These are phyloP conservation scores for Skeletonema tropicum DNA, from an alignment of 108 stramenopile species.

Conservation along the genomic window DNA sequence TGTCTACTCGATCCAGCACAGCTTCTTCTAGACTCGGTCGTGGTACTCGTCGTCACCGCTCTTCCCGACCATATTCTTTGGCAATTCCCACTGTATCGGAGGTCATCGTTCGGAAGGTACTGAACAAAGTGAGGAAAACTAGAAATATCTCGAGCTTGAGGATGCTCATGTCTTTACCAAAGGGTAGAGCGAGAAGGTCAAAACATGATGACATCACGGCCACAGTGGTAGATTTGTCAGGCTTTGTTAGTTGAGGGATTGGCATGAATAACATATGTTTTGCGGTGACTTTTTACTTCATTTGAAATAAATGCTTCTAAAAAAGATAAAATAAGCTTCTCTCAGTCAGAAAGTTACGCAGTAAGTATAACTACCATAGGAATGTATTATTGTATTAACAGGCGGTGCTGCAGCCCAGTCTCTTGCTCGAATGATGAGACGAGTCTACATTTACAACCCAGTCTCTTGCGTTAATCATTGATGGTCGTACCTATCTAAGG, in stretches of 20 bases:
- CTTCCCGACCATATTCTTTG: constrained; percentile 32
- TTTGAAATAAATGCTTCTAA: too few relatives aligned
- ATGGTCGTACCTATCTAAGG: too few relatives aligned
- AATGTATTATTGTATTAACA: too few relatives aligned
- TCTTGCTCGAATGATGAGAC: too few relatives aligned
- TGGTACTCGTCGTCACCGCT: constrained; percentile 30
- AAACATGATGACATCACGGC: constrained; percentile 92
- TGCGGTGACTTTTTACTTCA: too few relatives aligned
- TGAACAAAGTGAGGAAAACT: constrained; percentile 85
- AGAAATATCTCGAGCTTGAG: constrained; percentile 80
- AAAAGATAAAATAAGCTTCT: too few relatives aligned
- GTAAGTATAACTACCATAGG: too few relatives aligned
- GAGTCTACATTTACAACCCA: too few relatives aligned
- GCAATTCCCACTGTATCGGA: constrained; percentile 72
- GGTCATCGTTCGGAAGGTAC: constrained; percentile 78
- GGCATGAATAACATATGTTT: too few relatives aligned
- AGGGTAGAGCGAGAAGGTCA: constrained; percentile 76
- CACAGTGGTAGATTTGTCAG: constrained; percentile 78
- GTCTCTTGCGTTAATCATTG: too few relatives aligned
- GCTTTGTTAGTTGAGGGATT: constrained; percentile 3
- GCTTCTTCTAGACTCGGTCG: constrained; percentile 51
- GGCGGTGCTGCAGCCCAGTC: too few relatives aligned
- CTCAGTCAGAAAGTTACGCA: too few relatives aligned
- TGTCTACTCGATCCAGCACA: constrained; percentile 46
- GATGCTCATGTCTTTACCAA: constrained; percentile 80